phyloP scores from a whole-genome alignment of 371 early-diverging fungal species.

The Parasitella parasitica region DNA sequence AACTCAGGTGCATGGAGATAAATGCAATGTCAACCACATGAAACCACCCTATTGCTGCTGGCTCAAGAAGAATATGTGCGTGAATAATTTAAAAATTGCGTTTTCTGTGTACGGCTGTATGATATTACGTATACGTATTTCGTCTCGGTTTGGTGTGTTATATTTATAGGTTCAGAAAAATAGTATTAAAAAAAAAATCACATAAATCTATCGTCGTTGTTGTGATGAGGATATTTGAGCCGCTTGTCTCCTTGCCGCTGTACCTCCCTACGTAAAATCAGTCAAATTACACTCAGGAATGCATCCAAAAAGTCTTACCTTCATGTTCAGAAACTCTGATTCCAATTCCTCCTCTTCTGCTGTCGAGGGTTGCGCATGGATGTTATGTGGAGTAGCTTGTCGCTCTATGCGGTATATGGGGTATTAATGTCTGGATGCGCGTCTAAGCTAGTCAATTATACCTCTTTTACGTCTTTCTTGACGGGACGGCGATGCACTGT shows the following conservation, averaged over 20 bases:
- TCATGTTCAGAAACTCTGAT: conserved; percentile 24
- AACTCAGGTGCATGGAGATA: conserved; percentile 8
- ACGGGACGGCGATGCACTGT: conserved; percentile 20
- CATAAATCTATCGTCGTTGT: conserved; percentile 6
- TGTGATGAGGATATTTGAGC: background rate
- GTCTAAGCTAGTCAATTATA: background rate
- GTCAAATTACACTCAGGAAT: background rate
- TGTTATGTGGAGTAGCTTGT: conserved; percentile 19
- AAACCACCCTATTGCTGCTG: conserved; percentile 5
- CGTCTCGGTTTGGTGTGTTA: background rate
- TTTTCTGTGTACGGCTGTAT: background rate
- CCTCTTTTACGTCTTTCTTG: conserved; percentile 24
- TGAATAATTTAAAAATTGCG: background rate
- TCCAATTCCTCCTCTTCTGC: conserved; percentile 30
- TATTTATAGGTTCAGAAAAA: background rate
- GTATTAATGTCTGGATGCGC: background rate
- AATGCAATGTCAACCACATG: conserved; percentile 1
- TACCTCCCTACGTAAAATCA: conserved; percentile 6
- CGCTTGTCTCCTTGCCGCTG: conserved; percentile 13
- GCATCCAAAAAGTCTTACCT: conserved; percentile 1
- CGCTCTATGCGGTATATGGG: conserved; percentile 10
- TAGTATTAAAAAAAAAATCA: background rate
- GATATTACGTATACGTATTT: background rate
- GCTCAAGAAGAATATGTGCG: background rate
- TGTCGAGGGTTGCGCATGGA: conserved; percentile 17